Percentiles rank a stretch among this genome's conserved stretches.
phyloP scores from a whole-genome alignment of 2,329 filamentous ascomycete species.

The Trichoderma semiorbis region DNA sequence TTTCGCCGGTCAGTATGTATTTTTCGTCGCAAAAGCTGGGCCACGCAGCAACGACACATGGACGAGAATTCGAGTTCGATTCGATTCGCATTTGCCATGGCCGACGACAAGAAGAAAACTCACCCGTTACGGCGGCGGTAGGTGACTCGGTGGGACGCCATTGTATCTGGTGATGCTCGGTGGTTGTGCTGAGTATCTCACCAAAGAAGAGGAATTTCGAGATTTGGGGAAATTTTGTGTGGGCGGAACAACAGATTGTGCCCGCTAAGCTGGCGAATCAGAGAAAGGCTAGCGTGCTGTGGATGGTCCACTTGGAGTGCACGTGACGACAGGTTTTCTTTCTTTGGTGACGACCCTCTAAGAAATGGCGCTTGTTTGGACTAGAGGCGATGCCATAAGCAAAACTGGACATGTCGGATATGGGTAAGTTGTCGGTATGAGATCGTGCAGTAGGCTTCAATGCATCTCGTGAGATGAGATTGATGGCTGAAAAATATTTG shows the following conservation, averaged over 20 bases:
- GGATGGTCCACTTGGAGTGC: neutral
- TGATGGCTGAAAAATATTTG: neutral
- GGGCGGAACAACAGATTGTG: constrained; percentile 36
- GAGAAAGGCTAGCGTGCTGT: constrained; percentile 13
- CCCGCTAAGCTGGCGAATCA: constrained; percentile 40
- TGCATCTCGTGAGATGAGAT: neutral
- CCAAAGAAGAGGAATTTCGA: constrained; percentile 39
- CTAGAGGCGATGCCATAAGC: neutral
- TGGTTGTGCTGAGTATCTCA: constrained; percentile 37
- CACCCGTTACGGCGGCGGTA: constrained; percentile 80
- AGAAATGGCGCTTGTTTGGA: neutral
- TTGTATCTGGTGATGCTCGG: constrained; percentile 48
- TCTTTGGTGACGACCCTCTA: neutral
- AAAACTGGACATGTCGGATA: neutral
- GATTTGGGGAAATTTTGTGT: constrained; percentile 44
- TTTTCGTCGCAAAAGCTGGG: constrained; percentile 12
- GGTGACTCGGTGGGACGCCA: constrained; percentile 58
- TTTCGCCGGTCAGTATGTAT: constrained; percentile 27
- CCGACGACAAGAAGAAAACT: constrained; percentile 43
- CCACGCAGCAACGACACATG: neutral
- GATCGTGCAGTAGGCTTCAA: neutral
- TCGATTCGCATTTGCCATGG: neutral
- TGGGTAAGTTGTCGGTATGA: neutral
- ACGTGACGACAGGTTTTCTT: constrained; percentile 9
- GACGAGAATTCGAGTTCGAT: neutral